Percentiles rank a stretch among this genome's conserved stretches.
phyloP scores from a whole-genome alignment of 1,284 basidiomycete genomes.

The Microbotryum saponariae region DNA sequence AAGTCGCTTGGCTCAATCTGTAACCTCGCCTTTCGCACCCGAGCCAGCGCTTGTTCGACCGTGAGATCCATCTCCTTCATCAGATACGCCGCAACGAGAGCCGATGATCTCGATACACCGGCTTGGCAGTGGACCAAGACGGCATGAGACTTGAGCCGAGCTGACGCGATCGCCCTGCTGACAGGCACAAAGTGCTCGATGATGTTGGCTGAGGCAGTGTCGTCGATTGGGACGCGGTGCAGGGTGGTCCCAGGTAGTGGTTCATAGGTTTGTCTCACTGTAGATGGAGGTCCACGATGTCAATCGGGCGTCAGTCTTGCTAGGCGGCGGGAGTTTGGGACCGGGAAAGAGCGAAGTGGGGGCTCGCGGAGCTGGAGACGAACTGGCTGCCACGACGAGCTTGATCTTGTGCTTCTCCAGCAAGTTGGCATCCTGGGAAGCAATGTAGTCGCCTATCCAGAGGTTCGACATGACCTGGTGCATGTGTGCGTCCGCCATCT shows the following conservation, averaged over 20 bases:
- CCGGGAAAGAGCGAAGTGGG: background rate
- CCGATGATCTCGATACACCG: constrained; percentile 39
- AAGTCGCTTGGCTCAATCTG: constrained; percentile 39
- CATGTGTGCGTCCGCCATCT: constrained; percentile 14
- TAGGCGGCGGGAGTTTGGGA: background rate
- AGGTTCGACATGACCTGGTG: constrained; percentile 31
- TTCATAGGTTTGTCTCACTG: constrained; percentile 34
- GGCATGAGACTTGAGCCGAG: constrained; percentile 34
- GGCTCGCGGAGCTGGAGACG: constrained; percentile 2
- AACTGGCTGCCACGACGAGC: constrained; percentile 33
- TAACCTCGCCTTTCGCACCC: constrained; percentile 35
- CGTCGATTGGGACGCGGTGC: constrained; percentile 40
- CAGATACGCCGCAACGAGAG: constrained; percentile 41
- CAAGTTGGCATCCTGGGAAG: constrained; percentile 22
- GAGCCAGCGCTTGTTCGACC: constrained; percentile 38
- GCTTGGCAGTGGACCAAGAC: constrained; percentile 44
- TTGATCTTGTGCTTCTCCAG: constrained; percentile 26
- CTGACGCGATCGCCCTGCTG: constrained; percentile 37
- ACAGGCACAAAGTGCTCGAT: constrained; percentile 38
- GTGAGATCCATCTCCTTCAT: constrained; percentile 38
- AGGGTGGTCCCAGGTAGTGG: constrained; percentile 32
- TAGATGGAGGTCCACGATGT: background rate
- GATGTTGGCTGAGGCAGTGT: constrained; percentile 40
- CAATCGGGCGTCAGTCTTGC: background rate
- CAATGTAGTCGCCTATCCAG: constrained; percentile 35